phyloP scores from a whole-genome alignment of 2,329 filamentous ascomycete genomes.

The Colletotrichum abscissum region DNA sequence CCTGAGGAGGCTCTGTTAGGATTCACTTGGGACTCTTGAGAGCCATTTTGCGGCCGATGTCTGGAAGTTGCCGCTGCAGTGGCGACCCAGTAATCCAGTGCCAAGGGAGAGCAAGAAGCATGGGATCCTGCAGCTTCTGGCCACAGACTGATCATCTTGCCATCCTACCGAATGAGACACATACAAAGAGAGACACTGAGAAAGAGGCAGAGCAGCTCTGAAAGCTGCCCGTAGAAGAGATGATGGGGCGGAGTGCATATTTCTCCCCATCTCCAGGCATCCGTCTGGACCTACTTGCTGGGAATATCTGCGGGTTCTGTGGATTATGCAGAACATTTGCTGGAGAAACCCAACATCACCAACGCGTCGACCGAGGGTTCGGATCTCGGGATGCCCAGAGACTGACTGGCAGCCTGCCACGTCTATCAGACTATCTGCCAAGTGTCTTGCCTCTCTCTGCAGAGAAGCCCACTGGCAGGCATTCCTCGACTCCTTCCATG shows the following conservation, averaged over 20 bases:
- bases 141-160: neutral
- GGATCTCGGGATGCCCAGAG: conserved; percentile 27
- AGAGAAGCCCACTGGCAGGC: conserved; percentile 24
- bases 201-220: neutral
- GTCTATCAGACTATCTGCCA: conserved; percentile 4
- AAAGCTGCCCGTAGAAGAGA: conserved; percentile 32
- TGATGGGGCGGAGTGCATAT: conserved; percentile 28
- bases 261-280: conserved; percentile 17
- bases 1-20: neutral
- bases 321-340: neutral
- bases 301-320: neutral
- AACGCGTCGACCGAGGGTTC: conserved; percentile 20
- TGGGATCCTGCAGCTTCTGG: conserved; percentile 6
- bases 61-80: conserved; percentile 19
- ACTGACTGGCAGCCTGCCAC: neutral
- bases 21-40: neutral
- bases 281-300: conserved; percentile 18
- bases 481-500: conserved; percentile 27
- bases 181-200: neutral
- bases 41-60: conserved; percentile 13
- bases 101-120: conserved; percentile 5
- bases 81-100: conserved; percentile 10
- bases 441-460: conserved; percentile 25
- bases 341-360: conserved; percentile 21
- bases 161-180: neutral